Evolutionary conservation across 352 stramenopile species (phyloP).

Genomic region (Pythium chondricola): DNA sequence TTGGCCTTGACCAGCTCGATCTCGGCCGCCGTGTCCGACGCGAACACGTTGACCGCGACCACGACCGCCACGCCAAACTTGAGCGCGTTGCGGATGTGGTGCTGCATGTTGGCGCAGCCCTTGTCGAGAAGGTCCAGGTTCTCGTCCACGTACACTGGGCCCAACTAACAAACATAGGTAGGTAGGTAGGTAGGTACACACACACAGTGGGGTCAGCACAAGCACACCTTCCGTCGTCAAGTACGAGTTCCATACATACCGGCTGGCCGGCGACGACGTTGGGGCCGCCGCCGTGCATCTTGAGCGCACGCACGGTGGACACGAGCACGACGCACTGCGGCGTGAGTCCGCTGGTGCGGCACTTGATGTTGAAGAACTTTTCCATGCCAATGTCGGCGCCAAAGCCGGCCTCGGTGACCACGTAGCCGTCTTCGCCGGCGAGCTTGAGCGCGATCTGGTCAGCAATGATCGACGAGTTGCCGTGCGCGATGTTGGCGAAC

Average conservation of each 20-base stretch:
- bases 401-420: conserved; percentile 98
- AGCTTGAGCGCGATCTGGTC: conserved; percentile 94
- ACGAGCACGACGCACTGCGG: conserved; percentile 97
- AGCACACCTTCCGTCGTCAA: neutral
- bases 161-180: conserved; percentile 31
- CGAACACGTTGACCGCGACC: conserved; percentile 90
- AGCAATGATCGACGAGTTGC: conserved; percentile 96
- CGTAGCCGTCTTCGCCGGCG: conserved; percentile 94
- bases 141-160: conserved; percentile 92
- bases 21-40: conserved; percentile 74
- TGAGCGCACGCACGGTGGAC: conserved; percentile 96
- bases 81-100: conserved; percentile 95
- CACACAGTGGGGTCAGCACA: too few species aligned
- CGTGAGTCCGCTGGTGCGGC: conserved; percentile 90
- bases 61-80: conserved; percentile 95
- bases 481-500: conserved; percentile 98
- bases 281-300: conserved; percentile 98
- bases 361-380: conserved; percentile 99
- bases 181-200: neutral
- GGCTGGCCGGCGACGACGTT: conserved; percentile 92
- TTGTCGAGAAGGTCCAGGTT: conserved; percentile 92
- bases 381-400: conserved; percentile 96
- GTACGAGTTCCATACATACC: conserved; percentile 29
- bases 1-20: conserved; percentile 91
- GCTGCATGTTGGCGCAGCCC: conserved; percentile 91